A percentile compares a stretch with the other conserved stretches of the same genome.
Evolutionary conservation across 176 grass and related monocot genomes (phyloP).

Genomic region (Avena atlantica): DNA sequence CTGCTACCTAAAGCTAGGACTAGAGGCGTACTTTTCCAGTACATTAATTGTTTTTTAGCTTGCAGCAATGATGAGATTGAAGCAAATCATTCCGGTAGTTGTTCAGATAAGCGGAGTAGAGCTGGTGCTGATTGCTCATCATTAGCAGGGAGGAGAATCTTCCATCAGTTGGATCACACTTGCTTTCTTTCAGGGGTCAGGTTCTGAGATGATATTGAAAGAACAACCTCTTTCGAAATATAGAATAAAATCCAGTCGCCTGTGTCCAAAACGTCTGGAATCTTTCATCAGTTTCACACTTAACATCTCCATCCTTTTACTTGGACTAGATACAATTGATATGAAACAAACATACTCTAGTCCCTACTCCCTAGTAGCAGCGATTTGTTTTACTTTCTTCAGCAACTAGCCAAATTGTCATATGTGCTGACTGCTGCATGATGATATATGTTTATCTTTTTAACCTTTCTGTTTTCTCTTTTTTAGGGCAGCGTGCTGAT

Average conservation of each 20-base stretch:
- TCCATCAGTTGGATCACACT: constrained; percentile 57
- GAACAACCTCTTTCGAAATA: constrained; percentile 11
- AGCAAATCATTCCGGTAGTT: constrained; percentile 56
- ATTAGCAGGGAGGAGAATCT: constrained; percentile 53
- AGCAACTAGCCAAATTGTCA: constrained; percentile 8
- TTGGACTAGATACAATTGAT: constrained; percentile 9
- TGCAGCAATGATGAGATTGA: constrained; percentile 48
- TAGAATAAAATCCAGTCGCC: constrained; percentile 22
- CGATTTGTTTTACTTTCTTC: neutral
- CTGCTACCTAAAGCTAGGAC: constrained; percentile 59
- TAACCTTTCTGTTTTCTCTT: neutral
- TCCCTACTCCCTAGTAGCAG: neutral
- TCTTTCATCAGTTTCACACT: constrained; percentile 51
- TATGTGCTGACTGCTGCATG: neutral
- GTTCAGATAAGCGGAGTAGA: constrained; percentile 53
- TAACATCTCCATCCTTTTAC: neutral
- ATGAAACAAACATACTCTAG: too few species aligned
- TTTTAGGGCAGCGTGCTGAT: constrained; percentile 20
- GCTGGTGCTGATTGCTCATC: constrained; percentile 60
- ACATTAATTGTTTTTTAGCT: constrained; percentile 47
- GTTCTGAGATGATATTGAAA: constrained; percentile 50
- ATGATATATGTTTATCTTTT: neutral
- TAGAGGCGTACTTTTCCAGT: constrained; percentile 56
- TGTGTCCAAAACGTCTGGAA: constrained; percentile 35
- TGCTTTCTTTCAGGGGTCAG: constrained; percentile 40